Base-by-base conservation (phyloP, 208 protist species). In the Wallacemonas sp. region DNA sequence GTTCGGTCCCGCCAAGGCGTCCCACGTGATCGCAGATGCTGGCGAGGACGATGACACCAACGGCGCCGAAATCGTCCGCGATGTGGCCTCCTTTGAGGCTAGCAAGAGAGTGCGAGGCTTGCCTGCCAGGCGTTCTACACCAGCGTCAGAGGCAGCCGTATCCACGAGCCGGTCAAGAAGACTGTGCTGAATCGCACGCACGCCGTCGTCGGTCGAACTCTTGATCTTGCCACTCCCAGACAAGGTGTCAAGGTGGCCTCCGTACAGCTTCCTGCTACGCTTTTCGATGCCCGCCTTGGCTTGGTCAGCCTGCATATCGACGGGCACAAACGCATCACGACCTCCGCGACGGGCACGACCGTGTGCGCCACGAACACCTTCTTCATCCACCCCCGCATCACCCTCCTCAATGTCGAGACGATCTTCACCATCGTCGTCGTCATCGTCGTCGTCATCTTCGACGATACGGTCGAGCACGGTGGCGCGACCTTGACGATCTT, bases 291-390 rank as follows among this genome's bases (percentile, higher is more conserved):
- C 84, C 21, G 85, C 85, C 47, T 77, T 70, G 66, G 78, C 60
- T 65, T 92, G 76, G 39, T 91, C 86, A 33, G 77, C 72, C 34
- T 70, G 73, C 62, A 95, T 77, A 61, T 95, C 86, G 9, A 93
- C 86, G 1, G 84, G 77, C 47, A 76, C 56, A 53, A 95, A 95
- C 9, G 8, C 49, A 2, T 44, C 8, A 30, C 30, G 4, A 42
- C 55, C 3, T 47, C 42, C 36, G 36, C 9, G 11, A 46, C 42
- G 11, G 42, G 11, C 42, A 46, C 46, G 9, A 54, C 46, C 4
- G 51, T 44, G 5, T 49, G 9, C 19, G 42, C n/a, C 34, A 39
- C 21, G 14, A 2, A 2, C 11, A 49, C 47, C 34, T 21, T 14
- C 34, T 21, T 14, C 19, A 1, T 36, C 33, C 27, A 38, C 41